Conservation (phyloP, 371 early-diverging fungal genomes). For the Nematocida sp. region DNA sequence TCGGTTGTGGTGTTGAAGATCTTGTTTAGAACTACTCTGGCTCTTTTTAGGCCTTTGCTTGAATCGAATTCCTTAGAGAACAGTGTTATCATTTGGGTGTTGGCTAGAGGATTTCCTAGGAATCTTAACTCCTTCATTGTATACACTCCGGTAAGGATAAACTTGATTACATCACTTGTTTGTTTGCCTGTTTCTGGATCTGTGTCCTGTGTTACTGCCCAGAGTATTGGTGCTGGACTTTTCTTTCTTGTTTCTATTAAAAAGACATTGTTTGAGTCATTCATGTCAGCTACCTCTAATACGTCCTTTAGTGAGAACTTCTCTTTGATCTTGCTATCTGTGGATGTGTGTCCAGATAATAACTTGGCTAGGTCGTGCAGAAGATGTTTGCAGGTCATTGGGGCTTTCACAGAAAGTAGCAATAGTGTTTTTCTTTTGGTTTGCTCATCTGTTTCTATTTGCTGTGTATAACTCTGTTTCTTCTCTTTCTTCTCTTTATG, state of each 20-base stretch:
- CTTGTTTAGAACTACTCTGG: conserved; percentile 18
- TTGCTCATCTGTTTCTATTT: background rate
- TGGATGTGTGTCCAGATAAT: conserved; percentile 19
- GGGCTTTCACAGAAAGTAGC: conserved; percentile 37
- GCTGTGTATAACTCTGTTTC: background rate
- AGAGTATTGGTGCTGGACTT: conserved; percentile 43
- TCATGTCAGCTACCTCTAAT: conserved; percentile 35
- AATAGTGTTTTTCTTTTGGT: conserved; percentile 29
- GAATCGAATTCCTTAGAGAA: conserved; percentile 38
- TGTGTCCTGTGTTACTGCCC: conserved; percentile 15
- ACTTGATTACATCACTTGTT: conserved; percentile 32
- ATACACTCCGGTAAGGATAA: conserved; percentile 42
- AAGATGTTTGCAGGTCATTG: conserved; percentile 21
- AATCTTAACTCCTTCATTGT: conserved; percentile 48
- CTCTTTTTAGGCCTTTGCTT: conserved; percentile 27
- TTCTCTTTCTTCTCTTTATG: background rate
- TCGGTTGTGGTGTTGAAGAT: conserved; percentile 39
- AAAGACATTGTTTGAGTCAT: conserved; percentile 28
- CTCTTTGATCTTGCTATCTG: conserved; percentile 44
- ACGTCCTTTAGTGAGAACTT: conserved; percentile 28
- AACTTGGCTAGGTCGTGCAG: conserved; percentile 8
- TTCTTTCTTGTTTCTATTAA: conserved; percentile 45
- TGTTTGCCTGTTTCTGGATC: background rate
- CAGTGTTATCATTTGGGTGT: conserved; percentile 42
- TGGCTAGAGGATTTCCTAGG: conserved; percentile 36